phyloP scores from a whole-genome alignment of 176 grass and related monocot genomes.

The Thalia dealbata region DNA sequence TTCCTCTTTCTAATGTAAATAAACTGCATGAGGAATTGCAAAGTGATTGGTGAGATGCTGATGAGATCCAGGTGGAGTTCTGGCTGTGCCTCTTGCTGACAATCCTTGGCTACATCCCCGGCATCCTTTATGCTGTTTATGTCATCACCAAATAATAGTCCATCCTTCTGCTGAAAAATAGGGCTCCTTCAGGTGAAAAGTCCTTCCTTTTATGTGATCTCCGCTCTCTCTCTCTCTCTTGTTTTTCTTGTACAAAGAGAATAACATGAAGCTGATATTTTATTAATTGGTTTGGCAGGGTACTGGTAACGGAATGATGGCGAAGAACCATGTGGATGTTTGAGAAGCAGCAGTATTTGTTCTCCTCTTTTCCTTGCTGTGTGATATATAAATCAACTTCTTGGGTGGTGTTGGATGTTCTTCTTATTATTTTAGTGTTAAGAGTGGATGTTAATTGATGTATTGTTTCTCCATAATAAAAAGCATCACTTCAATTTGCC shows the following conservation, averaged over 20 bases:
- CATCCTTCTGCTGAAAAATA: background rate
- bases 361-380: background rate
- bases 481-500: background rate
- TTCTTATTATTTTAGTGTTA: background rate
- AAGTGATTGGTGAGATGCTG: too few relatives aligned
- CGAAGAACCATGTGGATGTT: too few relatives aligned
- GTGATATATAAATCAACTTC: background rate
- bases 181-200: background rate
- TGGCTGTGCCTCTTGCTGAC: slow-evolving; percentile 11
- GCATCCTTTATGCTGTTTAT: slow-evolving; percentile 1
- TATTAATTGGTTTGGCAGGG: background rate
- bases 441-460: background rate
- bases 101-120: slow-evolving; percentile 2
- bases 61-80: slow-evolving; percentile 1
- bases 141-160: slow-evolving; percentile 11
- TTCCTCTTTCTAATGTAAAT: too few relatives aligned
- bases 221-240: background rate
- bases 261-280: too few relatives aligned
- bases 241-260: background rate
- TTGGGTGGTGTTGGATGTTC: background rate
- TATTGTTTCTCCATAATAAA: background rate
- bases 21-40: too few relatives aligned
- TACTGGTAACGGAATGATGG: background rate
- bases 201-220: background rate
- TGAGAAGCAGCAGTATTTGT: too few relatives aligned